Evolutionary conservation across 2,329 filamentous ascomycete species (phyloP), one percentile per base, ranked within the genome.

Genomic region (Claviceps fusiformis): DNA sequence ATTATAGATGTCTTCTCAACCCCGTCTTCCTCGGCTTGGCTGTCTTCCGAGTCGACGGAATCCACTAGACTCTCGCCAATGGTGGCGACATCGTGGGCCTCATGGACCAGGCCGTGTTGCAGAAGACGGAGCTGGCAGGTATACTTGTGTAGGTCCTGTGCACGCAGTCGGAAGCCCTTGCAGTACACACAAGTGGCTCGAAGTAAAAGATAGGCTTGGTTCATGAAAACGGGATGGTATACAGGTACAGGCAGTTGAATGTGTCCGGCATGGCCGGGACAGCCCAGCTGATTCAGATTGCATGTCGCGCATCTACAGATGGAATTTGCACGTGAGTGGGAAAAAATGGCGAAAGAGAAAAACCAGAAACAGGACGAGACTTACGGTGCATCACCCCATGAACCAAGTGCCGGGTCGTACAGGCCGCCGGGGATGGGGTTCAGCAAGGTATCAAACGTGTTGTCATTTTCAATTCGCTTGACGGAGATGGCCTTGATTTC

Each of bases 151-250:
- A 95, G 75, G 58, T 89, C 81, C 54, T 83, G 80, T 51, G 84
- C 80, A n/a, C 85, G 77, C 67, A 96, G 78, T 66, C 87, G 89
- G 61, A 98, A 83, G 56, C 85, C 83, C 66, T 91, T 86, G 71
- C 95, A 98, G 73, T 95, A 96, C 57, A 86, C 80, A 68, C 93
- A 98, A 70, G 92, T 87, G 54, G 89, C 86, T 62, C 90, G 84
- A 24, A 98, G 78, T 49, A 98, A 76, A 48, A 88, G 85, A 59
- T 95, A 81, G 53, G 91, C 80, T 68, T 96, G 91, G 67, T 96
- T 91, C 76, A 98, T 86, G 66, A 96, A 97, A 2, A 90, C 87
- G n/a, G 92, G 89, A 70, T 98, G 92, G 68, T 97, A 98, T 53
- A 96, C 88, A 50, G 88, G 89, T 13, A 91, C 86, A 15, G 93